Percentiles rank a stretch among this genome's conserved stretches.
These are phyloP conservation scores for Rhodotorula kratochvilovae DNA, from an alignment of 768 basidiomycete species.

Conservation along the genomic window DNA sequence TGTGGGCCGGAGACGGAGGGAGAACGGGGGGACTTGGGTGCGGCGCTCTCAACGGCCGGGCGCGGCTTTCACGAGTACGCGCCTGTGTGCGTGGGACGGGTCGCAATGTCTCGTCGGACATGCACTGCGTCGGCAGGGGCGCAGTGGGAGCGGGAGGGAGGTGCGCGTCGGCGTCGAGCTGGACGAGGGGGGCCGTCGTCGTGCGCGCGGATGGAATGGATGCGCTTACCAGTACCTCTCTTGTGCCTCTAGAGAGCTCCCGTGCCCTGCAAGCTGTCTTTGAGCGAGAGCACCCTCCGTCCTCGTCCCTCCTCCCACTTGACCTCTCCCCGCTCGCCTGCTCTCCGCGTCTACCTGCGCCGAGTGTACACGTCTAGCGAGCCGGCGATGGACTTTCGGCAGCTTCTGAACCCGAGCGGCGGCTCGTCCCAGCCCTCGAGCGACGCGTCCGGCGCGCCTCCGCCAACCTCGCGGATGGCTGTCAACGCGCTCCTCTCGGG, in stretches of 20 bases:
- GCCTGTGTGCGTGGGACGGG: conserved; percentile 27
- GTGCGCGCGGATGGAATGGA: no score
- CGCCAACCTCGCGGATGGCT: background rate
- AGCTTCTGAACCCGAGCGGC: conserved; percentile 9
- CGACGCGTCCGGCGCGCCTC: background rate
- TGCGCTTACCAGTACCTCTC: no score
- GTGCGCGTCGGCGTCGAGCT: background rate
- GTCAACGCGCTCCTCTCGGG: background rate
- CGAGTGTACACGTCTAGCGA: no score
- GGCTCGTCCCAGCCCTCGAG: background rate
- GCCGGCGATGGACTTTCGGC: conserved; percentile 11
- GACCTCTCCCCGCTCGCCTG: background rate
- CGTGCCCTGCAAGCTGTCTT: no score
- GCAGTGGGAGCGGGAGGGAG: background rate
- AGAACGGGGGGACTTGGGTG: conserved; percentile 32
- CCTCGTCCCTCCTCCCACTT: no score
- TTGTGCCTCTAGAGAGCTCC: no score
- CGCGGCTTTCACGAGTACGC: conserved; percentile 1
- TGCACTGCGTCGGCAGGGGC: background rate
- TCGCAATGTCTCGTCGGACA: conserved; percentile 36
- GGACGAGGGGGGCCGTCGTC: no score
- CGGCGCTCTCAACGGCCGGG: conserved; percentile 30
- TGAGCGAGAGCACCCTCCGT: no score
- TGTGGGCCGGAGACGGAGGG: conserved; percentile 19
- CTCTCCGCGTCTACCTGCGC: background rate